Conservation (phyloP, 2,329 filamentous ascomycete genomes). For the Aspergillus ruber region DNA sequence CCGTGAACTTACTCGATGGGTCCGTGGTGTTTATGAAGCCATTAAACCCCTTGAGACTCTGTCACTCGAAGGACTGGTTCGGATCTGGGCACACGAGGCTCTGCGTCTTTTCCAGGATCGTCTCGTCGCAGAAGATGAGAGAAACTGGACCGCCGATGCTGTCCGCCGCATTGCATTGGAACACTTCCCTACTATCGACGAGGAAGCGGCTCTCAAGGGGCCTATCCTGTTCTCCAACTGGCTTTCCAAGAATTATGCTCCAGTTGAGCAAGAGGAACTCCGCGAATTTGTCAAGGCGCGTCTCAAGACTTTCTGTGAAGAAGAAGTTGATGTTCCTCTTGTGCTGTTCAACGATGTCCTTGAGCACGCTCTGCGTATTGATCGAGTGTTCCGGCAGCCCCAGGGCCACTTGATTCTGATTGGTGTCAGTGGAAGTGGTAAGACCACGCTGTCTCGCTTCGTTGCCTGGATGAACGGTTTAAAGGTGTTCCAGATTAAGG, state of each 20-base stretch:
- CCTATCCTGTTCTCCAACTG: conserved; percentile 99
- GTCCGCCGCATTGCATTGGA: conserved; percentile 81
- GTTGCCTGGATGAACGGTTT: conserved; percentile 99
- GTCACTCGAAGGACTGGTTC: conserved; percentile 81
- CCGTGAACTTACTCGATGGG: conserved; percentile 96
- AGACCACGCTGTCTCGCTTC: conserved; percentile 95
- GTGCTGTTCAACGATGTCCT: conserved; percentile 99
- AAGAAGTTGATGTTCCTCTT: conserved; percentile 96
- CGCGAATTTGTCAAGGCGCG: conserved; percentile 96
- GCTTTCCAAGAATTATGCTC: conserved; percentile 97
- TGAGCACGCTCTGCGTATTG: conserved; percentile 95
- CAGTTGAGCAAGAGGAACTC: conserved; percentile 88
- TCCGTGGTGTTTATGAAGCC: conserved; percentile 93
- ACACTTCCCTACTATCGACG: conserved; percentile 91
- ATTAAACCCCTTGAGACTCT: conserved; percentile 86
- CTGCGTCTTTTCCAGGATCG: conserved; percentile 94
- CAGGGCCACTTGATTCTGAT: conserved; percentile 98
- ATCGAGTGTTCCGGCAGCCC: conserved; percentile 95
- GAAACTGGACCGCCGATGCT: conserved; percentile 87
- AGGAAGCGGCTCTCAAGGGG: conserved; percentile 77
- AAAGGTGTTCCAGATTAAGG: conserved; percentile 99
- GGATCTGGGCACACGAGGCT: conserved; percentile 98
- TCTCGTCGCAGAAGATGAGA: conserved; percentile 87
- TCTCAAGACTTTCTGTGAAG: conserved; percentile 96
- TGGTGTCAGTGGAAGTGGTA: conserved; percentile 95